Percentiles rank a stretch among this genome's conserved stretches.
These are phyloP conservation scores for Urochloa ruziziensis DNA, from an alignment of 176 grass and related monocot species.

Conservation along the genomic window DNA sequence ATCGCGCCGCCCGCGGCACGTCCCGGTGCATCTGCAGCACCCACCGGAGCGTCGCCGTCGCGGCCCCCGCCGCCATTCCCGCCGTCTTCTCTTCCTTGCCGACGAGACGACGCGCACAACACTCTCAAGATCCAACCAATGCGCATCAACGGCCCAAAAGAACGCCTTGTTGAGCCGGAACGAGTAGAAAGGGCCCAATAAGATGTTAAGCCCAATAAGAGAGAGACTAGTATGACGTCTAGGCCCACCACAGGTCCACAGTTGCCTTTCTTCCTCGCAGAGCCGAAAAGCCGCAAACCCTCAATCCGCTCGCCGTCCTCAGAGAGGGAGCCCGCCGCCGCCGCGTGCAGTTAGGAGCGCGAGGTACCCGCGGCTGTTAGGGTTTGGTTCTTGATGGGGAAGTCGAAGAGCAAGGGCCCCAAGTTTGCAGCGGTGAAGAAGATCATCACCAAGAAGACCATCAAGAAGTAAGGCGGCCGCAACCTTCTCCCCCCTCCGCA, in stretches of 20 bases:
- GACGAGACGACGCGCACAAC: not conserved
- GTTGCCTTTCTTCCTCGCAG: not conserved
- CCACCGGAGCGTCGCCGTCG: slow-evolving; percentile 60
- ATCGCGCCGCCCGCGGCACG: slow-evolving; percentile 70
- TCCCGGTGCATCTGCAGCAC: slow-evolving; percentile 81
- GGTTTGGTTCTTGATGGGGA: slow-evolving; percentile 45
- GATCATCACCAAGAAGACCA: slow-evolving; percentile 81
- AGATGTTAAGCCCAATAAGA: not conserved
- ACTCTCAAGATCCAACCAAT: not conserved
- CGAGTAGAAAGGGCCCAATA: not conserved
- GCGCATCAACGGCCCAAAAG: not conserved
- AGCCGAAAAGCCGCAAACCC: not conserved
- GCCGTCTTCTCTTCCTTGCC: not conserved
- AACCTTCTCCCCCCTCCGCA: not conserved
- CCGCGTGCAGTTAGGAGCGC: not conserved
- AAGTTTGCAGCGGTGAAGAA: slow-evolving; percentile 80
- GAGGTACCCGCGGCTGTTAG: not conserved
- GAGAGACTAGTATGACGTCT: not conserved
- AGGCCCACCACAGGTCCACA: not conserved
- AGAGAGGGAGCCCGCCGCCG: slow-evolving; percentile 1
- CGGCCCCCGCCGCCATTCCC: slow-evolving; percentile 36
- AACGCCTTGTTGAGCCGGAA: not conserved
- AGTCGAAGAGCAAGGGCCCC: slow-evolving; percentile 56
- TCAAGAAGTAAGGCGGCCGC: slow-evolving; percentile 54
- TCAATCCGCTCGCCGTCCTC: not conserved